phyloP scores from a whole-genome alignment of 139 green algal genomes.

The Ettlia oleoabundans region DNA sequence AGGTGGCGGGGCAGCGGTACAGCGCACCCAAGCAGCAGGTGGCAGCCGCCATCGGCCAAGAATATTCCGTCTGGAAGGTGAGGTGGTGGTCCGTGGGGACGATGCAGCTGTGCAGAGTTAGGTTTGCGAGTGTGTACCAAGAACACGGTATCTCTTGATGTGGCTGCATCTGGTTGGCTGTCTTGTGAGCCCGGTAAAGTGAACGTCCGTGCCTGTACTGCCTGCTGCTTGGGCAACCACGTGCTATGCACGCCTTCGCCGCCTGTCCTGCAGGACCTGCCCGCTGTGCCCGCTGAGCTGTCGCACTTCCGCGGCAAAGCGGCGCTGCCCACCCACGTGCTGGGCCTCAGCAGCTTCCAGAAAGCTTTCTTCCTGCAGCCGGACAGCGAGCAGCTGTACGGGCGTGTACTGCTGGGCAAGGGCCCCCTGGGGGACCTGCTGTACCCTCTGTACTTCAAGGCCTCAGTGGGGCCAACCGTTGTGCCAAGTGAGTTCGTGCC shows the following conservation, averaged over 20 bases:
- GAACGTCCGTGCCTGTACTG: neutral
- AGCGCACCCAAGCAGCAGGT: slow-evolving; percentile 7
- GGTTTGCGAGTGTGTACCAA: neutral
- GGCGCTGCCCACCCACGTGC: slow-evolving; percentile 30
- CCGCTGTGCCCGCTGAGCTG: slow-evolving; percentile 7
- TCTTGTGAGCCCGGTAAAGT: neutral
- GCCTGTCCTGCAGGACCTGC: slow-evolving; percentile 20
- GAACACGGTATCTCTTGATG: too few relatives aligned
- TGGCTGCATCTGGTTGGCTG: neutral
- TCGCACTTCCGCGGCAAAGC: slow-evolving; percentile 38
- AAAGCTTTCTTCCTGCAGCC: slow-evolving; percentile 34
- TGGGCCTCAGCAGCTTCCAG: slow-evolving; percentile 20
- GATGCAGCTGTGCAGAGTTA: neutral
- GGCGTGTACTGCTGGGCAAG: slow-evolving; percentile 33
- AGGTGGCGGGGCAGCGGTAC: slow-evolving; percentile 37
- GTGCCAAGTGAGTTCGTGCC: slow-evolving; percentile 10
- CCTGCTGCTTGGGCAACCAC: neutral
- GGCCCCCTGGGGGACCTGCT: neutral
- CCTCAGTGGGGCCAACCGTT: neutral
- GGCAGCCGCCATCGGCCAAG: slow-evolving; percentile 22
- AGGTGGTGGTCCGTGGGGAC: neutral
- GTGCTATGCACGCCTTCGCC: neutral
- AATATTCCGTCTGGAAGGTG: slow-evolving; percentile 39
- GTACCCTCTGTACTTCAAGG: slow-evolving; percentile 31
- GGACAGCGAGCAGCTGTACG: slow-evolving; percentile 5